phyloP scores from a whole-genome alignment of 2,329 filamentous ascomycete species.

The Botryotinia narcissicola region DNA sequence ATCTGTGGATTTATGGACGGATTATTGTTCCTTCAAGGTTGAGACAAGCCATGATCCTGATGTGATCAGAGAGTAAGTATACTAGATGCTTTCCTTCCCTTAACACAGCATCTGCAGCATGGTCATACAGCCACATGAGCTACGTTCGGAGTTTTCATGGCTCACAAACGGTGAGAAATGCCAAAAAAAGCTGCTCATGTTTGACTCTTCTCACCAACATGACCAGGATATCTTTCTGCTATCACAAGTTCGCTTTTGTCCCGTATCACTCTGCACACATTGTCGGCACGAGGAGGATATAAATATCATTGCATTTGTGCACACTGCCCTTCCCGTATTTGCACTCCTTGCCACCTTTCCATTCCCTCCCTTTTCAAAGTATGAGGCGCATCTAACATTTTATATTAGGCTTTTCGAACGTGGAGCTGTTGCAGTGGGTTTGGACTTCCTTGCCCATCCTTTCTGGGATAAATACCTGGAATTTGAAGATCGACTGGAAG shows the following conservation, averaged over 20 bases:
- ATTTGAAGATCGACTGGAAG: constrained; percentile 88
- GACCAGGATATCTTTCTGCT: constrained; percentile 59
- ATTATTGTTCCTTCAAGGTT: constrained; percentile 97
- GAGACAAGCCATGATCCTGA: constrained; percentile 94
- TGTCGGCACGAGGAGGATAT: constrained; percentile 46
- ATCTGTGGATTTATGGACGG: constrained; percentile 95
- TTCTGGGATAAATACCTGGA: constrained; percentile 99
- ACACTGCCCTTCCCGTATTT: constrained; percentile 61
- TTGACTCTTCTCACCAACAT: constrained; percentile 63
- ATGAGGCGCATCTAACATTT: constrained; percentile 29
- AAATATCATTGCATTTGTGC: constrained; percentile 49
- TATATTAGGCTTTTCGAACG: constrained; percentile 80
- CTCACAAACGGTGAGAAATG: constrained; percentile 68
- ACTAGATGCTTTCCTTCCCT: constrained; percentile 63
- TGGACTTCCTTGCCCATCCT: constrained; percentile 90
- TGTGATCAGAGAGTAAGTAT: constrained; percentile 99
- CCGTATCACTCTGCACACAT: constrained; percentile 40
- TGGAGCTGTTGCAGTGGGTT: constrained; percentile 76
- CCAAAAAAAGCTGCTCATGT: constrained; percentile 56
- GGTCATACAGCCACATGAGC: constrained; percentile 33
- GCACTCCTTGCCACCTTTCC: constrained; percentile 47
- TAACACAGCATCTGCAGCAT: constrained; percentile 51
- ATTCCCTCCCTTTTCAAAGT: constrained; percentile 29
- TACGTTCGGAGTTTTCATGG: constrained; percentile 41
- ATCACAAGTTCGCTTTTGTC: constrained; percentile 46